Evolutionary conservation across 108 stramenopile species (phyloP), one percentile per base, ranked within the genome.

Genomic region (Skeletonema potamos): DNA sequence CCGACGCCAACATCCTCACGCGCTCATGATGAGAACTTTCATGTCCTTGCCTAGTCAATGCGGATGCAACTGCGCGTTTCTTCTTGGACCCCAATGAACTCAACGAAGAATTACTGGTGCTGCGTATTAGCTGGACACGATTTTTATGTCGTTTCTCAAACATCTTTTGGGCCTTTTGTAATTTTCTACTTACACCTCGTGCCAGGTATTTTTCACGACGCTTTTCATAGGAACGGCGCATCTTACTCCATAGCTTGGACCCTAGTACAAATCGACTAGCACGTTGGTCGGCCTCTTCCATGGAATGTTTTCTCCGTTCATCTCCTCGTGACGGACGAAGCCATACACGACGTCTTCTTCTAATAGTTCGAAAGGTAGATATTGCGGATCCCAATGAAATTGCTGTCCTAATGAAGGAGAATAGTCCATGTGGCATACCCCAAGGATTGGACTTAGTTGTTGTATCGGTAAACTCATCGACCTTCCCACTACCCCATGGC

Each of bases 271-370:
- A 83, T 26, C 77, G 59, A 27, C 73, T 71, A 8, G 77, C 76
- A 37, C 64, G 76, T 33, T 68, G 73, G 72, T 92, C 92, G 0
- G 80, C 76, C 76, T 90, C 82, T 24, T 57, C 43, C 22, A 92
- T 65, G 0, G 64, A 44, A 12, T 51, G 44, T 28, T 73, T 68
- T 22, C 82, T 75, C 8, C 82, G 64, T 43, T 54, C 39, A 37
- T 72, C 61, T 27, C 87, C 87, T 62, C 86, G 84, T 7, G 86
- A 75, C 33, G 69, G 66, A 2, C 81, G 79, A 1, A 92, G 79
- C 89, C 89, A 92, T 24, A 92, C 86, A 17, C 77, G 84, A 10
- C 86, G 74, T 64, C 89, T 72, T 30, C 89, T 63, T 54, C 92
- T 82, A 43, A 92, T 86, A 54, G 86, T 87, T 22, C 92, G 84